phyloP scores from a whole-genome alignment of 176 grass and related monocot species.

The Aegilops bicornis region DNA sequence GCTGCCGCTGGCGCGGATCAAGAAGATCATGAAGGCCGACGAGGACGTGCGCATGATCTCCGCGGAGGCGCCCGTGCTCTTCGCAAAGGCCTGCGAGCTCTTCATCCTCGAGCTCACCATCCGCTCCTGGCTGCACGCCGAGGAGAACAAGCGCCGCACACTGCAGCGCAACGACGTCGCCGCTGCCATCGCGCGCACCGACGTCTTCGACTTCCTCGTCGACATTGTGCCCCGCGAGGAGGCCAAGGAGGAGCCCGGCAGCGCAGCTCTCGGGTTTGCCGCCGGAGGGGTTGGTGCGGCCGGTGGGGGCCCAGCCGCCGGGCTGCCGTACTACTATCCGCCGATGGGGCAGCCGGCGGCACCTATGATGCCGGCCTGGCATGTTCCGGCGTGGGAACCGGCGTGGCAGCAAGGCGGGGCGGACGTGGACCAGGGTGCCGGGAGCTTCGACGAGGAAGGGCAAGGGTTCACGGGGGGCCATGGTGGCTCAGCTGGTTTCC shows the following conservation, averaged over 20 bases:
- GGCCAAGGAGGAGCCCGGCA: constrained; percentile 68
- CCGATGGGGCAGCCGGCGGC: constrained; percentile 64
- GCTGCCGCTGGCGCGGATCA: constrained; percentile 76
- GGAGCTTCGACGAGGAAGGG: constrained; percentile 51
- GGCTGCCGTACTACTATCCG: constrained; percentile 72
- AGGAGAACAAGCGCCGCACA: constrained; percentile 86
- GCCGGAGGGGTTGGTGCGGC: constrained; percentile 25
- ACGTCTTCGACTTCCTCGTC: constrained; percentile 97
- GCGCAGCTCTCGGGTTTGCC: constrained; percentile 49
- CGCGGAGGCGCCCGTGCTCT: constrained; percentile 77
- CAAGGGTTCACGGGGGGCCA: constrained; percentile 46
- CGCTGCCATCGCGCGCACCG: constrained; percentile 88
- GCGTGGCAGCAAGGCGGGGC: constrained; percentile 54
- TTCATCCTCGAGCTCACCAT: constrained; percentile 93
- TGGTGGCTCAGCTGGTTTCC: constrained; percentile 37
- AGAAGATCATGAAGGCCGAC: constrained; percentile 93
- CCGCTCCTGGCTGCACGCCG: constrained; percentile 78
- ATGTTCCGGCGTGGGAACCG: constrained; percentile 68
- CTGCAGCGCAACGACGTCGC: constrained; percentile 83
- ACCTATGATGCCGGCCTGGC: constrained; percentile 63
- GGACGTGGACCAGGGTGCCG: constrained; percentile 43
- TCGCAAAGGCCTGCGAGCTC: constrained; percentile 76
- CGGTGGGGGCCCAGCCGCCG: constrained; percentile 31
- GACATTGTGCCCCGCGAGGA: constrained; percentile 91
- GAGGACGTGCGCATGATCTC: constrained; percentile 92